Evolutionary conservation across 495 filamentous ascomycete species (phyloP), one percentile per base, ranked within the genome.

Genomic region (Pyrenopolyporus hunteri): DNA sequence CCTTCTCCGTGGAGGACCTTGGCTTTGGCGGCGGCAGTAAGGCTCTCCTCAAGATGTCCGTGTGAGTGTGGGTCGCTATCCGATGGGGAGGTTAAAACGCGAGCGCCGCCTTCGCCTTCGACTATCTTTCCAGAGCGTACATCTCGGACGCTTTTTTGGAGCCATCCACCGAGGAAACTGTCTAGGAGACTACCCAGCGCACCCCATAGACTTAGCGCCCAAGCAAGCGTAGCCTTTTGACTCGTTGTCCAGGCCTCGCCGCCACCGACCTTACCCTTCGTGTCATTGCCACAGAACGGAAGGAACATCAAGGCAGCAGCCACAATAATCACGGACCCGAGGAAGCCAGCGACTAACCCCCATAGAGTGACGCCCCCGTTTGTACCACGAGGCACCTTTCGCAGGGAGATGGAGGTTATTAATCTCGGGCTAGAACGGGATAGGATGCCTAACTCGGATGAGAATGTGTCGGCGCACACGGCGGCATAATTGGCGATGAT

Each of bases 361-460:
- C 79, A 76, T 1, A 83, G 54, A 0, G 92, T 93, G 6, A 98
- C 87, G 3, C 92, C 94, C 14, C 94, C 94, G 69, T 98, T 98
- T 20, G 95, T 98, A 7, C 94, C 94, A 2, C 83, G 85, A 0
- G 93, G 92, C 0, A 97, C 95, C 61, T 84, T 78, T 10, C 85
- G 82, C 9, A 93, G 75, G 16, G 80, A 89, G 17, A 83, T 82
- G 20, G 91, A 91, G 3, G 91, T 96, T 51, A 98, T 92, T n/a
- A 98, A 83, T 13, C 91, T 83, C 0, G 94, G 94, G 31, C 80
- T 75, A 17, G 80, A 81, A 57, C 81, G 86, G 13, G 92, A 88
- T 13, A 98, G 82, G 42, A 98, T 98, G 5, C 94, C 94, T 10
- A 98, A 85, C 74, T 98, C 94, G 9, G 93, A 97, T 51, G 89